phyloP scores from a whole-genome alignment of 441 rosid species.

The Populus hybrid region DNA sequence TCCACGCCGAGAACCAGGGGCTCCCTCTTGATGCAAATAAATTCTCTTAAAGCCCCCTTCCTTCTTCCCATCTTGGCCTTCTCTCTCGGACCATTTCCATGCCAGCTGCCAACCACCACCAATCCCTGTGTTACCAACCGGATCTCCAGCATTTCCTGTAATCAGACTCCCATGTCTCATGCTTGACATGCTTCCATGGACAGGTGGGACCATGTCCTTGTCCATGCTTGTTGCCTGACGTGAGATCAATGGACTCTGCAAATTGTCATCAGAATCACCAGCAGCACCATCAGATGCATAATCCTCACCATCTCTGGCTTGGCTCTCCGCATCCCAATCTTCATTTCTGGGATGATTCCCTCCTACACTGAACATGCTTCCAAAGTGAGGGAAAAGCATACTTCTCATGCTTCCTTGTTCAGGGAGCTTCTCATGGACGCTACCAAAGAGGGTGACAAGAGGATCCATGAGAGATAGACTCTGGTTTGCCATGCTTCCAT shows the following conservation, averaged over 20 bases:
- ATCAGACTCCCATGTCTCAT: constrained; percentile 56
- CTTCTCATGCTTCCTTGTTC: constrained; percentile 85
- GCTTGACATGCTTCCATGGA: constrained; percentile 48
- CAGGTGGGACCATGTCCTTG: constrained; percentile 47
- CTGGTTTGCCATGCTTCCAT: constrained; percentile 59
- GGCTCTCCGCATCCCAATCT: constrained; percentile 80
- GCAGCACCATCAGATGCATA: constrained; percentile 62
- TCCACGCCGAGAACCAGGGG: constrained; percentile 46
- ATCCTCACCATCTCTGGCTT: constrained; percentile 61
- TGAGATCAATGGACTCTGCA: constrained; percentile 80
- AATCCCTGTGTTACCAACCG: constrained; percentile 54
- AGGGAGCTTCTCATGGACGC: constrained; percentile 75
- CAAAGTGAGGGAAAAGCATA: constrained; percentile 75
- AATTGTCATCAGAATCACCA: constrained; percentile 62
- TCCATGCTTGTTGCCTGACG: constrained; percentile 71
- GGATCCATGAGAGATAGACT: constrained; percentile 61
- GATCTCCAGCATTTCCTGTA: constrained; percentile 53
- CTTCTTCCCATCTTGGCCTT: constrained; percentile 58
- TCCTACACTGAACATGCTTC: constrained; percentile 88
- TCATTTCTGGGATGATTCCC: constrained; percentile 61
- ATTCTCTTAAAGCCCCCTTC: constrained; percentile 78
- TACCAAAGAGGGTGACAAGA: constrained; percentile 74
- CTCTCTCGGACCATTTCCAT: constrained; percentile 78
- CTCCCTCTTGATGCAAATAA: constrained; percentile 74
- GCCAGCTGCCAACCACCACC: constrained; percentile 97